These are phyloP conservation scores for Glebionis coronaria DNA, from an alignment of 129 eudicot species.

Conservation along the genomic window DNA sequence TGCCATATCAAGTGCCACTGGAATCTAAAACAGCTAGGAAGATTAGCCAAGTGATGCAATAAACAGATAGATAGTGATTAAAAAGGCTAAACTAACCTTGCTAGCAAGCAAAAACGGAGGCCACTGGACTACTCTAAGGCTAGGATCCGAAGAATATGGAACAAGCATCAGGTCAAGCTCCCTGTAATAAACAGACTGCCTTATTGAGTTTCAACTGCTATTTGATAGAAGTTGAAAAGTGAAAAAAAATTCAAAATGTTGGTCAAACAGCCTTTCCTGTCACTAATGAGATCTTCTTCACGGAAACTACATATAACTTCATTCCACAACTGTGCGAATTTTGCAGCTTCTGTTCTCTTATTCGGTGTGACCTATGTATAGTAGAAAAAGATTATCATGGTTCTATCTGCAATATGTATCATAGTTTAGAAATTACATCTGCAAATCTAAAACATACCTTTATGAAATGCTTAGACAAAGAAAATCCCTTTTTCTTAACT, in stretches of 20 bases:
- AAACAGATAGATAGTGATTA: conserved; percentile 16
- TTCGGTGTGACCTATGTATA: conserved; percentile 61
- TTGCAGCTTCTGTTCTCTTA: conserved; percentile 93
- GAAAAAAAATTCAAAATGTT: conserved; percentile 5
- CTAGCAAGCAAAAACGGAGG: conserved; percentile 97
- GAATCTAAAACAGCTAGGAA: conserved; percentile 54
- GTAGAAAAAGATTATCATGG: conserved; percentile 6
- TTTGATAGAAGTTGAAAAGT: conserved; percentile 6
- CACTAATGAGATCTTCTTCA: conserved; percentile 96
- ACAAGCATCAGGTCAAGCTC: conserved; percentile 97
- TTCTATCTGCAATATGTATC: background rate
- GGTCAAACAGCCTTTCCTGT: conserved; percentile 60
- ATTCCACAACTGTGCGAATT: conserved; percentile 94
- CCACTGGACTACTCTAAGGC: conserved; percentile 86
- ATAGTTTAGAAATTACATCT: background rate
- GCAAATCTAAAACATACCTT: conserved; percentile 45
- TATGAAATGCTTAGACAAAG: conserved; percentile 62
- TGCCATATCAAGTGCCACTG: conserved; percentile 96
- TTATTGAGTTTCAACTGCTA: conserved; percentile 12
- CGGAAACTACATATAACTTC: conserved; percentile 84
- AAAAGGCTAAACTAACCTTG: conserved; percentile 57
- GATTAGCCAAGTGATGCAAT: background rate
- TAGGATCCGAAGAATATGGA: conserved; percentile 92
- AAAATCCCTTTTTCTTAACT: conserved; percentile 61
- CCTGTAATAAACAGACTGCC: conserved; percentile 48